Evolutionary conservation across 176 grass and related monocot genomes (phyloP), one percentile per base, ranked within the genome.

Genomic region (Musa schizocarpa): DNA sequence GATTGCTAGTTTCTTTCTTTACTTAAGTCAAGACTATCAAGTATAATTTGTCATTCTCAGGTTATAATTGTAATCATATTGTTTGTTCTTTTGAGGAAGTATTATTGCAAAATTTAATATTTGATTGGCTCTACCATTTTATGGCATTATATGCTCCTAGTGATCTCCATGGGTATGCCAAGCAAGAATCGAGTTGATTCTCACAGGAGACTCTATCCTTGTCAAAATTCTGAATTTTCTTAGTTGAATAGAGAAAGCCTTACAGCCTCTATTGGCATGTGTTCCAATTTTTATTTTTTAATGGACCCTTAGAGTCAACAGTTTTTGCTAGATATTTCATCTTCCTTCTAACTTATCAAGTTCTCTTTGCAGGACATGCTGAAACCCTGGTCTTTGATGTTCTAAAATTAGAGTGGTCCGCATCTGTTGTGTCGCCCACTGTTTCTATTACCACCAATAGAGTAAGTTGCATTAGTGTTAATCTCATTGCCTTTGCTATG

Each of bases 361-460:
- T 27, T 51, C 26, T 73, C 7, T 80, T 89, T 62, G 79, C 85
- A 98, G 94, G 90, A 71, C 82, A 91, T 79, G 86, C 86, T 11
- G 88, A 99, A 81, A 99, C 90, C 17, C 76, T 89, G 78, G 85
- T 94, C 62, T 90, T 99, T 50, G 95, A 99, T 84, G 75, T 99
- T 58, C 72, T 93, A 20, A 88, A 88, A 81, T 87, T 84, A 22
- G 92, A 89, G 79, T 99, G 95, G 95, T 87, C 90, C 23, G 86
- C 88, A 68, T 91, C 83, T 76, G 88, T 94, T 50, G 75, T 82
- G 19, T 91, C 95, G 69, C 90, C 95, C 68, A 88, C 86, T 85
- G 71, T 86, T 74, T 99, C 95, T 74, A 86, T 93, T 76, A 94
- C 84, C 24, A 91, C 88, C 23, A 93, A 89, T 78, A 94, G 87